These are phyloP conservation scores for Carex arenaria DNA, from an alignment of 202 grass and related monocot genomes.

Conservation along the genomic window DNA sequence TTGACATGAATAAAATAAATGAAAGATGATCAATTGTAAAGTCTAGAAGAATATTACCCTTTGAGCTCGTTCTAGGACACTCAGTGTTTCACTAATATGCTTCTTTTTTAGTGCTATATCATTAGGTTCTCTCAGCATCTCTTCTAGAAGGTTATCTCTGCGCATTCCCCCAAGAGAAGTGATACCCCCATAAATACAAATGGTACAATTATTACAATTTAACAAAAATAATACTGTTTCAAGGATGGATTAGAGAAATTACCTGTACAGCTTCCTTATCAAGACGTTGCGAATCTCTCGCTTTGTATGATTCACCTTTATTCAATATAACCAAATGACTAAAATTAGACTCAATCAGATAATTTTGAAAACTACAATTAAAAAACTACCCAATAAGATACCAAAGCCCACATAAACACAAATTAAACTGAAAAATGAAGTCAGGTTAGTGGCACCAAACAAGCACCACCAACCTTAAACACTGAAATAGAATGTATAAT, in stretches of 20 bases:
- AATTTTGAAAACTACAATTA: background rate
- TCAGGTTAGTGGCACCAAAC: background rate
- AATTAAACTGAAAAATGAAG: background rate
- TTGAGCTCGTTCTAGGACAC: slow-evolving; percentile 73
- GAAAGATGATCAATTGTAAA: background rate
- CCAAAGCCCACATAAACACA: background rate
- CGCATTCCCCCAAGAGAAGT: background rate
- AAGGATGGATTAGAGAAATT: background rate
- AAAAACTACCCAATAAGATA: background rate
- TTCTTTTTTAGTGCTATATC: slow-evolving; percentile 69
- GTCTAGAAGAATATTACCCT: slow-evolving; percentile 38
- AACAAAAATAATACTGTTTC: background rate
- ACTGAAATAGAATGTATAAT: background rate
- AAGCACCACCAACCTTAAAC: background rate
- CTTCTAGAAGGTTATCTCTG: slow-evolving; percentile 81
- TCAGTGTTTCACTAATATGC: slow-evolving; percentile 56
- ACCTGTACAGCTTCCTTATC: slow-evolving; percentile 90
- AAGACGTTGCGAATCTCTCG: slow-evolving; percentile 79
- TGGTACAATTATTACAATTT: background rate
- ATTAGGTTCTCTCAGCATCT: slow-evolving; percentile 88
- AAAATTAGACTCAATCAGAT: background rate
- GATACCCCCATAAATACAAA: background rate
- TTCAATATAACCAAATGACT: slow-evolving; percentile 6
- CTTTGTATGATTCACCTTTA: slow-evolving; percentile 89
- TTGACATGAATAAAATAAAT: background rate